Base-by-base conservation (phyloP, 495 filamentous ascomycete species). In the Lepraria neglecta region DNA sequence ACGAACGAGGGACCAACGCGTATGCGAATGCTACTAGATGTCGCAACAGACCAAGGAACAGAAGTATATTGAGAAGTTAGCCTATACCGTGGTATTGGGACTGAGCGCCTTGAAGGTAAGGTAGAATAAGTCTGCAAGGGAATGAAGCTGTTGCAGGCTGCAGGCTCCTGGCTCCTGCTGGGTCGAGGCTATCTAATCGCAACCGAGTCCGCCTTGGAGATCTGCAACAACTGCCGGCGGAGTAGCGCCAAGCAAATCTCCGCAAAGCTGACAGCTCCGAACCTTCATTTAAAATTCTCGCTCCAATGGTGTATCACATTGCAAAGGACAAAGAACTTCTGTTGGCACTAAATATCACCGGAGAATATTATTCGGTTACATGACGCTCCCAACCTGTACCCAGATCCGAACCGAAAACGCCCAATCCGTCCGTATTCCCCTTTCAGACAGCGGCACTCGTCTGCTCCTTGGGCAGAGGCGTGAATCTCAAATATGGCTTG, bases 401-500 rank as follows among this genome's bases (percentile, higher is more conserved):
- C 27, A 0, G 3, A 45, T 48, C 40, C 17, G 42, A 30, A 30
- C 7, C 21, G 58, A 31, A 21, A 6, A 33, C n/a, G 31, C 17
- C 46, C 35, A 19, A 14, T n/a, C 2, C 6, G 6, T 15, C 35
- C 19, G 3, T 40, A 24, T 46, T 11, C 35, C 15, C 33, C 17
- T 31, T 59, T 64, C 43, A 67, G 51, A 65, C 61, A 31, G 65
- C 69, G 21, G 75, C 76, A 54, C 66, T 71, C 17, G 74, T 77
- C 56, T 77, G 70, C 66, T 77, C 74, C 73, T 83, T 82, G 58
- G 86, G 81, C 62, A 87, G 76, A 62, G 84, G 77, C 54, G 86
- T 88, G 73, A 86, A 87, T 65, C 86, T 76, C 54, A 89, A 78
- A 76, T 95, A 98, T 67, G 94, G 95, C 88, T 96, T 97, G 68